These are phyloP conservation scores for Gracilaria caudata DNA, from an alignment of 23 red algal species.

Conservation along the genomic window DNA sequence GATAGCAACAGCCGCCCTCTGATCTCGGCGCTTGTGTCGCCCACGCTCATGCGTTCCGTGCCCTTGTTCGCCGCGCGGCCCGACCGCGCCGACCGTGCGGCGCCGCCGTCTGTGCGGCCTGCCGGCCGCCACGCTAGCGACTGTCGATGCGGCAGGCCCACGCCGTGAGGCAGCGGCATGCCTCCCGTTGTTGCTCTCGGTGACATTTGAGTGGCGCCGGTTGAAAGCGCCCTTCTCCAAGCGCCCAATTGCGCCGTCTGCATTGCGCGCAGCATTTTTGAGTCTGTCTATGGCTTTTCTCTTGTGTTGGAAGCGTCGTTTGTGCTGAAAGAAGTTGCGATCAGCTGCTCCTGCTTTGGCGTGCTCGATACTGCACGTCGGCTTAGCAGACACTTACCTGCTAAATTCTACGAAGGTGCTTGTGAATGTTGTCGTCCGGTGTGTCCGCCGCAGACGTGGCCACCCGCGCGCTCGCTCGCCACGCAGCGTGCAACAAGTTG, in stretches of 20 bases:
- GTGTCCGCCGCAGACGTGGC: not conserved
- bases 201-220: not conserved
- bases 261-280: not conserved
- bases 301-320: not conserved
- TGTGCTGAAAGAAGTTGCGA: not conserved
- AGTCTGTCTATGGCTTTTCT: not conserved
- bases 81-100: not conserved
- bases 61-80: not conserved
- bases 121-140: not conserved
- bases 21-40: not conserved
- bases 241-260: not conserved
- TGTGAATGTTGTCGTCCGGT: not conserved
- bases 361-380: not conserved
- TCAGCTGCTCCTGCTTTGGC: not conserved
- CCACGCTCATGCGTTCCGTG: not conserved
- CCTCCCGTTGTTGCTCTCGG: not conserved
- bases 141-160: slow-evolving; percentile 6
- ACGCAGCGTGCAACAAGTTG: slow-evolving; percentile 5
- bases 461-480: not conserved
- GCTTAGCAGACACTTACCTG: not conserved
- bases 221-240: not conserved
- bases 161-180: slow-evolving; percentile 14
- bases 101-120: not conserved
- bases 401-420: no score
- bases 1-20: slow-evolving; percentile 47